Conservation (phyloP, 305 asterid species). For the Rubia peregrina region DNA sequence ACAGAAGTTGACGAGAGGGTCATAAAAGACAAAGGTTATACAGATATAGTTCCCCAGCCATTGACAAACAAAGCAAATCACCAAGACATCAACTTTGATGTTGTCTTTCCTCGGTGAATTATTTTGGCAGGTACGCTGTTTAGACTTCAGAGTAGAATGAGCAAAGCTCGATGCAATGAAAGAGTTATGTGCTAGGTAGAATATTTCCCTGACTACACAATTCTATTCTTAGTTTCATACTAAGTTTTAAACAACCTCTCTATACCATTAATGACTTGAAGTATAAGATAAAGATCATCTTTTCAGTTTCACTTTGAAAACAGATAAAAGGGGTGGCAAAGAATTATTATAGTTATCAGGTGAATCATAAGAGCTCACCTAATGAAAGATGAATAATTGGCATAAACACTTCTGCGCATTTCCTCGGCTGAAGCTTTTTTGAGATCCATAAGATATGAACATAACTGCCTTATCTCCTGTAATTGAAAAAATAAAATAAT, state of each 20-base stretch:
- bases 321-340: conserved; percentile 10
- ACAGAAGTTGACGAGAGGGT: neutral
- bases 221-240: neutral
- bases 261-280: too few relatives aligned
- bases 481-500: conserved; percentile 13
- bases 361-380: conserved; percentile 49
- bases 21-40: neutral
- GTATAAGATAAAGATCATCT: neutral
- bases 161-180: neutral
- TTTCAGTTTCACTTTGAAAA: neutral
- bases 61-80: neutral
- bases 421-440: conserved; percentile 98
- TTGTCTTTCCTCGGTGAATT: conserved; percentile 8
- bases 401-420: conserved; percentile 98
- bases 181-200: neutral
- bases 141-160: neutral
- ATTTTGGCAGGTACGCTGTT: neutral
- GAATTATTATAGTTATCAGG: conserved; percentile 6
- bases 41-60: neutral
- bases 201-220: neutral
- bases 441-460: conserved; percentile 87
- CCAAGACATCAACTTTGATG: conserved; percentile 9
- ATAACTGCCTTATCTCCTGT: conserved; percentile 94
- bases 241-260: neutral
- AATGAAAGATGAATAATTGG: conserved; percentile 91